A percentile compares a stretch with the other conserved stretches of the same genome.
phyloP scores from a whole-genome alignment of 176 grass and related monocot species.

The Oryza punctata region DNA sequence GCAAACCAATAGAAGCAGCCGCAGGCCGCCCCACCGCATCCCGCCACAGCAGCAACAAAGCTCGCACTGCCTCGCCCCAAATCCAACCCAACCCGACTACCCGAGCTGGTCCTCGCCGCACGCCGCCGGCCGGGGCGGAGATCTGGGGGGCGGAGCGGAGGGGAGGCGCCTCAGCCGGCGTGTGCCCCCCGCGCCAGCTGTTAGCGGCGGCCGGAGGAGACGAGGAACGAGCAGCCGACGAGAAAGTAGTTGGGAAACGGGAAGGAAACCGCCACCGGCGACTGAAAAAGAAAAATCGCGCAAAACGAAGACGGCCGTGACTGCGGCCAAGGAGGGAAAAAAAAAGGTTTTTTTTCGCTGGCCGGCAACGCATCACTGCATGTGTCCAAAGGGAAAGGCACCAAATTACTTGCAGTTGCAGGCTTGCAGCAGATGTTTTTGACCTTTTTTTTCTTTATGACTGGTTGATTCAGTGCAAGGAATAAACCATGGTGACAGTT shows the following conservation, averaged over 20 bases:
- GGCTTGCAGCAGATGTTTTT: too few species aligned
- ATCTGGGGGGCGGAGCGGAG: slow-evolving; percentile 32
- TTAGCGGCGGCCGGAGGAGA: neutral
- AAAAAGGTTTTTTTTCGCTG: neutral
- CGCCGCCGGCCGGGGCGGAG: slow-evolving; percentile 23
- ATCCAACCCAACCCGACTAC: neutral
- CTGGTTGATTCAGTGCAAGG: too few species aligned
- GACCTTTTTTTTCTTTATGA: too few species aligned
- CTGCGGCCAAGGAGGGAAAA: neutral
- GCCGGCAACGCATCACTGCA: too few species aligned
- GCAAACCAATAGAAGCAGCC: slow-evolving; percentile 33
- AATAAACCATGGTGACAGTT: too few species aligned
- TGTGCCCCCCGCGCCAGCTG: neutral
- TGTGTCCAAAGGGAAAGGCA: too few species aligned
- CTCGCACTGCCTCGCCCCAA: neutral
- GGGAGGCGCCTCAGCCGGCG: neutral
- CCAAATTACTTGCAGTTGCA: too few species aligned
- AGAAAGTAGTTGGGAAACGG: neutral
- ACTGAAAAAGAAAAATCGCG: neutral
- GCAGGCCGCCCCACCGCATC: slow-evolving; percentile 31
- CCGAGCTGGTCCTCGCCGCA: neutral
- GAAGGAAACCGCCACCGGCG: neutral
- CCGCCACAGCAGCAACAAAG: neutral
- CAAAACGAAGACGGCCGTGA: neutral
- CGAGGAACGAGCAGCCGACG: neutral